Conservation (phyloP, 768 basidiomycete genomes). For the Lactarius vividus region DNA sequence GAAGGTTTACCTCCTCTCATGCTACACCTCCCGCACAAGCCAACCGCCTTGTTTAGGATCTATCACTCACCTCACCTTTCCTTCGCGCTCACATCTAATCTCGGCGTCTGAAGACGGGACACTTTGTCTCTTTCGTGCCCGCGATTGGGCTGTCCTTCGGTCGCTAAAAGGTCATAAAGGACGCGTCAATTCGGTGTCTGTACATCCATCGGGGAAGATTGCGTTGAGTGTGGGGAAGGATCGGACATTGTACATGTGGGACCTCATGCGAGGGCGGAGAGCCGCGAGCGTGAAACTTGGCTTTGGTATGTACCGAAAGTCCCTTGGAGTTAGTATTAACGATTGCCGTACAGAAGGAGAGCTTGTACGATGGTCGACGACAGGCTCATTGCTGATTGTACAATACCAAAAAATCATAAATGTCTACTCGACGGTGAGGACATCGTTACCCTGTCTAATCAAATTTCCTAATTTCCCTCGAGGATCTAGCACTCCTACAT, state of each 20-base stretch:
- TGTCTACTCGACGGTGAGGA: slow-evolving; percentile 72
- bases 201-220: slow-evolving; percentile 91
- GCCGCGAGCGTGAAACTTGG: slow-evolving; percentile 87
- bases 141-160: slow-evolving; percentile 92
- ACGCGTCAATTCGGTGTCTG: slow-evolving; percentile 82
- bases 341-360: slow-evolving; percentile 68
- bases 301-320: slow-evolving; percentile 55
- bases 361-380: slow-evolving; percentile 81
- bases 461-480: slow-evolving; percentile 12
- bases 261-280: slow-evolving; percentile 92
- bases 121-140: slow-evolving; percentile 83
- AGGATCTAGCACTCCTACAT: slow-evolving; percentile 80
- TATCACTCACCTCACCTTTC: slow-evolving; percentile 84
- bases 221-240: slow-evolving; percentile 91
- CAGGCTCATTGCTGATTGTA: slow-evolving; percentile 77
- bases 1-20: slow-evolving; percentile 54
- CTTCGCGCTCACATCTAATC: slow-evolving; percentile 84
- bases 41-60: slow-evolving; percentile 55
- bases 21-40: neutral
- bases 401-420: slow-evolving; percentile 75
- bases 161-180: slow-evolving; percentile 91
- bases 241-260: slow-evolving; percentile 93
- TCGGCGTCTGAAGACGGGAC: slow-evolving; percentile 93
- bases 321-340: too few relatives aligned
- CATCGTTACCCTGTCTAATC: neutral